Percentiles rank a stretch among this genome's conserved stretches.
These are phyloP conservation scores for Ballota nigra DNA, from an alignment of 257 asterid genomes.

Conservation along the genomic window DNA sequence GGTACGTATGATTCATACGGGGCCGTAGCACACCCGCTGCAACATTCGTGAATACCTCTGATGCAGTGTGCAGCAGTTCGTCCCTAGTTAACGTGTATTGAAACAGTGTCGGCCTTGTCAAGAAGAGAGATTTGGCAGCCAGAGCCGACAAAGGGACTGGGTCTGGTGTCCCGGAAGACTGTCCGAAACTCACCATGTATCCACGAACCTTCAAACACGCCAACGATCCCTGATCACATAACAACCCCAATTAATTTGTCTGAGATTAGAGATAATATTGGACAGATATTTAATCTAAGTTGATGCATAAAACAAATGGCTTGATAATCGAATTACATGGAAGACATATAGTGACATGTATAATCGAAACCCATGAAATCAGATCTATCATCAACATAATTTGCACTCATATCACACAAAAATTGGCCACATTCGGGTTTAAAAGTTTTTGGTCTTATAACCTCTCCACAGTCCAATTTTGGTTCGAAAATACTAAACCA, in stretches of 20 bases:
- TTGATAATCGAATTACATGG: not conserved
- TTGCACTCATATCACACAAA: not conserved
- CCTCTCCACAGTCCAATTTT: too few species aligned
- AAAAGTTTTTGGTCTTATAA: too few species aligned
- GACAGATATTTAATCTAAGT: not conserved
- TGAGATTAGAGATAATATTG: not conserved
- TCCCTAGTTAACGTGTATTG: constrained; percentile 62
- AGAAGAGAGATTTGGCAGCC: constrained; percentile 68
- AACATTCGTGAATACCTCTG: constrained; percentile 69
- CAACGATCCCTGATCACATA: constrained; percentile 65
- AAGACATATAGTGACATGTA: not conserved
- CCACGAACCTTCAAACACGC: constrained; percentile 85
- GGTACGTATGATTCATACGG: constrained; percentile 73
- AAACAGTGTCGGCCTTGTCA: constrained; percentile 85
- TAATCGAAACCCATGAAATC: not conserved
- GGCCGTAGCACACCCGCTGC: constrained; percentile 61
- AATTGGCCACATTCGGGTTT: not conserved
- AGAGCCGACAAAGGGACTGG: constrained; percentile 72
- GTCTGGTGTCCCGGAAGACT: constrained; percentile 81
- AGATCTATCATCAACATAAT: not conserved
- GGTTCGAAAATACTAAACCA: too few species aligned
- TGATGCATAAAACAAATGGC: not conserved
- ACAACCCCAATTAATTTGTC: not conserved
- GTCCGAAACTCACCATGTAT: constrained; percentile 88
- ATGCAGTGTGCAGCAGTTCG: constrained; percentile 67